Base-by-base conservation (phyloP, 1,284 basidiomycete species). In the Puccinia hordei region DNA sequence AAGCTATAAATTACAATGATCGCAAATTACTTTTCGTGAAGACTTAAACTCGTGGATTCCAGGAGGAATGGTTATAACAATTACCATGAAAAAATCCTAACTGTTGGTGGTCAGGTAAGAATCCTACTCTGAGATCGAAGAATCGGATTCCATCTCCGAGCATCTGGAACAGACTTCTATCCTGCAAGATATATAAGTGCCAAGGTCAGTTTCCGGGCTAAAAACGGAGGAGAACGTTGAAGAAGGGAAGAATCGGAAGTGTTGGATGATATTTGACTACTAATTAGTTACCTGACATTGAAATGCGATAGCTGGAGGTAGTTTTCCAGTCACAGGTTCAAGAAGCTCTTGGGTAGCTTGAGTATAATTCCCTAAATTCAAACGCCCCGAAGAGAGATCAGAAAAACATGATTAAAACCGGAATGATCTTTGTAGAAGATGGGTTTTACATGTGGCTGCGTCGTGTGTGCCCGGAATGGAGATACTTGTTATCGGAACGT, bases 401-500 rank as follows among this genome's bases (percentile, higher is more conserved):
- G 22, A 17, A 53, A 61, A 80, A 30, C 55, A 82, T 81, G 35
- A 38, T 65, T 27, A 8, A 35, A 35, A 53, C 24, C 22, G 17
- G 10, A 30, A 66, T 53, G 8, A 66, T 66, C 6, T 66, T 41
- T 1, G 33, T 15, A 10, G 38, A 41, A 41, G 65, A n/a, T 71
- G 49, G 33, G n/a, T n/a, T 55, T 74, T 2, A 79, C 76, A 83
- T 35, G 83, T 82, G n/a, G 75, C 65, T 22, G 82, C 78, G 74
- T 83, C 83, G 73, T 83, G 83, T 0, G 83, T 82, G 55, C 83
- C 83, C 15, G 83, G 83, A 24, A 83, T 72, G 35, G 81, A 82
- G 27, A 83, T 69, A 5, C 68, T 55, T 51, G 75, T 69, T 13
- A 83, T 77, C 38, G 69, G 68, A 27, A 72, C 81, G 6, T 77